Base-by-base conservation (phyloP, 495 filamentous ascomycete species). In the Aspergillus egyptiacus region DNA sequence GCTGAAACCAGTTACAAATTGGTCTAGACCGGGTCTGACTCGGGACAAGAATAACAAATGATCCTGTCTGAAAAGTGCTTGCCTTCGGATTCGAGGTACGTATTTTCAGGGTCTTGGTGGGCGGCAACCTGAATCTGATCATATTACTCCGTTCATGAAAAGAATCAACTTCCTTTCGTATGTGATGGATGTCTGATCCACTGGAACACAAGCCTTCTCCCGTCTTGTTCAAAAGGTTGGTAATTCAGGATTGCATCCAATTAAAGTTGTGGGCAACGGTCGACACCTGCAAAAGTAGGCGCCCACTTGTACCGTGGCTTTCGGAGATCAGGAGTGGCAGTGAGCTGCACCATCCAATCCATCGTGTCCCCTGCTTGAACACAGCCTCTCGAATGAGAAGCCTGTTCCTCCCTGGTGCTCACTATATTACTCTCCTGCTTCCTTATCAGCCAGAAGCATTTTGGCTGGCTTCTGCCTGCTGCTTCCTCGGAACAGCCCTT, bases 401-500 rank as follows among this genome's bases (percentile, higher is more conserved):
- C 35, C 35, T 38, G 6, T 20, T 23, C 23, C 19, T 9, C 19
- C 11, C 35, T 38, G 18, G 17, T 38, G 34, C 18, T 37, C 34
- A 8, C 13, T 10, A 28, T 37, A 15, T n/a, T n/a, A n/a, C 25
- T 10, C 5, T 27, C 28, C 18, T 20, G 31, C 18, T 23, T 30
- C 27, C 25, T 20, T 36, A 17, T 18, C 34, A 42, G 47, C 37
- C 47, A 34, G 36, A 50, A 33, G 6, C 27, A 25, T 42, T 42
- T 30, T 35, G 28, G 6, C 19, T 33, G 17, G 28, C 17, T 49
- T 51, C 48, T 51, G 48, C 48, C 48, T 51, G 39, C n/a, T 13
- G 1, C 33, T 37, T 14, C 11, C 18, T 34, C 31, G 13, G 18
- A 32, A 6, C 48, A 18, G 8, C 51, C 19, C 17, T 48, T 30